Evolutionary conservation across 768 basidiomycete species (phyloP), one percentile per base, ranked within the genome.

Genomic region (Crepidotus variabilis): DNA sequence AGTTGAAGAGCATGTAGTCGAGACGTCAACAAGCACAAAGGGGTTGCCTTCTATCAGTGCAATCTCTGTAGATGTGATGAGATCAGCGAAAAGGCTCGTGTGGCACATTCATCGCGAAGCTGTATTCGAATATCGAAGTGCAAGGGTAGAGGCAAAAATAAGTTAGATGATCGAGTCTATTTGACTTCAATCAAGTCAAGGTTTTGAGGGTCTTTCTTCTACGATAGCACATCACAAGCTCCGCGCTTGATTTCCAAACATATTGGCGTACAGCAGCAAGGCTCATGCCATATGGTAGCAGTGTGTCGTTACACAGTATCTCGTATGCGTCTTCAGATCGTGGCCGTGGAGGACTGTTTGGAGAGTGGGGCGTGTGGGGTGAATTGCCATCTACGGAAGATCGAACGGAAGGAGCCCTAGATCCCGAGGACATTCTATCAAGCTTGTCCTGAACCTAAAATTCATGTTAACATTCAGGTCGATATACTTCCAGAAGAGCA

Each of bases 221-320:
- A 58, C 92, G 81, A 68, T 94, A 94, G 67, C 89, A 77, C 84
- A 94, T 83, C 53, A 79, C 79, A 54, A 94, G 71, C 69, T 93
- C 92, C 6, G 76, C 75, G 16, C 80, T 72, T 61, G 88, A 87
- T 63, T 83, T 85, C 93, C 92, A 97, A 20, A 94, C 82, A 63
- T 84, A 97, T 69, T 95, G 93, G 58, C 92, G 85, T 56, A 95
- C 87, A 16, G 90, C 89, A 3, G 91, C 95, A 34, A 99, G 79
- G 5, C 91, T 95, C 86, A 96, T 94, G 60, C 87, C 85, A 23
- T 89, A 75, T 21, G 95, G 89, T 33, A 98, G 76, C 14, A 90
- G 74, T n/a, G 80, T 75, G 59, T 92, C 90, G 61, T 92, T 92
- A 71, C 94, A 97, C 23, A 97, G 68, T 46, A 98, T 84, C 72